Evolutionary conservation across 2,329 filamentous ascomycete genomes (phyloP).

Genomic region (Clonostachys solani): DNA sequence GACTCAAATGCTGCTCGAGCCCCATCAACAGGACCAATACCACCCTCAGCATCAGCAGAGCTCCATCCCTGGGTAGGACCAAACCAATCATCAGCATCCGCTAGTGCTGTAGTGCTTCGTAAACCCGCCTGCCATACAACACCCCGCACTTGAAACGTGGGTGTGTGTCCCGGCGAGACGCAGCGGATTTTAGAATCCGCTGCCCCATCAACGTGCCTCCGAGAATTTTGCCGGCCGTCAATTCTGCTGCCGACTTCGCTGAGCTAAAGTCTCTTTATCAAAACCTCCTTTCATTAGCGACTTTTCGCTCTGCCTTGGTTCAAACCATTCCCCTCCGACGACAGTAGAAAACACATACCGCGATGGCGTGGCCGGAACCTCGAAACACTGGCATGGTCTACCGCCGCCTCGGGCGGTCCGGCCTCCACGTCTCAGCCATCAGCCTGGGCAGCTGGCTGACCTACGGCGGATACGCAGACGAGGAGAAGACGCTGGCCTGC

Average conservation of each 20-base stretch:
- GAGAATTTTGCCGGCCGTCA: neutral
- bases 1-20: slow-evolving; percentile 1
- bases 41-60: neutral
- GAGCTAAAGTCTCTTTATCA: too few relatives aligned
- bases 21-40: neutral
- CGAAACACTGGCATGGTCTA: slow-evolving; percentile 38
- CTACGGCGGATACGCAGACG: slow-evolving; percentile 61
- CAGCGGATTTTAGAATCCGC: neutral
- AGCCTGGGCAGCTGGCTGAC: slow-evolving; percentile 63
- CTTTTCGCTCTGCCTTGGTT: too few relatives aligned
- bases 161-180: neutral
- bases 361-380: slow-evolving; percentile 37
- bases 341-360: neutral
- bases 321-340: too few relatives aligned
- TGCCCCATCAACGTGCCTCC: neutral
- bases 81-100: too few relatives aligned
- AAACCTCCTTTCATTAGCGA: too few relatives aligned
- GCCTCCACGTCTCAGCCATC: slow-evolving; percentile 64
- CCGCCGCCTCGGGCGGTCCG: slow-evolving; percentile 42
- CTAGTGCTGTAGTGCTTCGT: too few relatives aligned
- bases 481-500: slow-evolving; percentile 56
- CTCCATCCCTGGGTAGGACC: too few relatives aligned
- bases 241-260: too few relatives aligned
- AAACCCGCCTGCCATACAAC: too few relatives aligned
- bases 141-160: too few relatives aligned